Evolutionary conservation across 306 rosid genomes (phyloP).

Genomic region (Boehmeria nivea): DNA sequence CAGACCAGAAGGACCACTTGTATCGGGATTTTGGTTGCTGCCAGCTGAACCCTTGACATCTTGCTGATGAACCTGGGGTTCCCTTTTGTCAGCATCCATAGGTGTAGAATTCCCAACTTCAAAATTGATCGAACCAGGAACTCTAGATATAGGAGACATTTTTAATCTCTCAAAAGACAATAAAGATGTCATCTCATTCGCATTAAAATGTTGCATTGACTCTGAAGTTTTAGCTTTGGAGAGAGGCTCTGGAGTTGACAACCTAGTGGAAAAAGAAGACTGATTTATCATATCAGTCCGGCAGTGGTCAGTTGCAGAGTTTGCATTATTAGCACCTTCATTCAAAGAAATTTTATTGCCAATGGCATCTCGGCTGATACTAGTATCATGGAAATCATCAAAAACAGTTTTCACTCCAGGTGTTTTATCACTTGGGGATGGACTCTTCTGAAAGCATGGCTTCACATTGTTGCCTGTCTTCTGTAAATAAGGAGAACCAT

Average conservation of each 20-base stretch:
- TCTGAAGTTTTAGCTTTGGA: constrained; percentile 19
- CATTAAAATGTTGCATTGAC: constrained; percentile 23
- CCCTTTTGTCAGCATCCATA: constrained; percentile 22
- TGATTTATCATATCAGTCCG: too few relatives aligned
- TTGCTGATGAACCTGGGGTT: constrained; percentile 23
- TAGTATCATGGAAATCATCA: constrained; percentile 30
- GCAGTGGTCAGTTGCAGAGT: too few relatives aligned
- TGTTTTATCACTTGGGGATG: constrained; percentile 24
- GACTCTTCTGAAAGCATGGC: constrained; percentile 27
- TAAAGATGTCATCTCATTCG: constrained; percentile 26
- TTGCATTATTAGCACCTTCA: constrained; percentile 3
- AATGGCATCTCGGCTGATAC: constrained; percentile 18
- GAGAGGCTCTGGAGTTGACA: constrained; percentile 28
- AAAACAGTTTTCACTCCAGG: constrained; percentile 23
- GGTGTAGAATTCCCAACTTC: constrained; percentile 23
- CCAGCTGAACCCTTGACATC: constrained; percentile 28
- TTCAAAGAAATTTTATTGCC: constrained; percentile 3
- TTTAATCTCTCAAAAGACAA: constrained; percentile 23
- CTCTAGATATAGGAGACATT: constrained; percentile 23
- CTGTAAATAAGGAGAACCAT: constrained; percentile 36
- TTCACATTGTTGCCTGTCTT: constrained; percentile 27
- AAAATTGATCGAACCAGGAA: constrained; percentile 24
- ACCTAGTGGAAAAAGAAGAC: constrained; percentile 19
- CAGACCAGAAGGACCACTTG: constrained; percentile 24
- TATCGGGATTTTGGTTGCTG: constrained; percentile 25